Percentiles rank a stretch among this genome's conserved stretches.
Evolutionary conservation across 768 basidiomycete species (phyloP).

Genomic region (Phlebiopsis flavidoalba): DNA sequence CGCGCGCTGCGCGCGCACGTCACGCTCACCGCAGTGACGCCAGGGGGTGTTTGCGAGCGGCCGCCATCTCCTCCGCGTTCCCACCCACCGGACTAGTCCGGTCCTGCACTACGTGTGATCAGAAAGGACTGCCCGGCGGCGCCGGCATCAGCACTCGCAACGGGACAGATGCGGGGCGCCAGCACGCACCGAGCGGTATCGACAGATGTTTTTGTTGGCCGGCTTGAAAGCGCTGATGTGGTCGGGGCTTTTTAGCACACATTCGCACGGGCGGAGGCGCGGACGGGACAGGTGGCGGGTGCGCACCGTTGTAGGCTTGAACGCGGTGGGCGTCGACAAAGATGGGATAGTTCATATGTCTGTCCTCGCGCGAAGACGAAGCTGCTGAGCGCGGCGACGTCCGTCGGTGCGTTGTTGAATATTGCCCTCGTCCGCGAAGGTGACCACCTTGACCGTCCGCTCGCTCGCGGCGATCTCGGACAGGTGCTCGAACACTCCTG

Average conservation of each 20-base stretch:
- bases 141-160: background rate
- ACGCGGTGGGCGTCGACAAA: constrained; percentile 23
- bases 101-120: constrained; percentile 24
- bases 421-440: constrained; percentile 27
- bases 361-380: constrained; percentile 19
- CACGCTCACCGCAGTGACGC: constrained; percentile 10
- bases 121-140: constrained; percentile 19
- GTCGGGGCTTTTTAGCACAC: background rate
- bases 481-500: constrained; percentile 23
- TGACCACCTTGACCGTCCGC: constrained; percentile 23
- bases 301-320: constrained; percentile 23
- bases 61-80: constrained; percentile 24
- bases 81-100: constrained; percentile 23
- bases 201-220: constrained; percentile 24
- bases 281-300: background rate
- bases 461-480: constrained; percentile 18
- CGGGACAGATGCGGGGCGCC: background rate
- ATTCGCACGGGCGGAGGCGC: too few species aligned
- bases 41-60: constrained; percentile 18
- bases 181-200: constrained; percentile 23
- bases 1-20: background rate
- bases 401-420: constrained; percentile 22
- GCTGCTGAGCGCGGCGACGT: constrained; percentile 18
- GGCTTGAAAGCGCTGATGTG: constrained; percentile 24
- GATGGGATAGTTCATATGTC: constrained; percentile 27